Evolutionary conservation across 2,329 filamentous ascomycete genomes (phyloP), one percentile per base, ranked within the genome.

Genomic region (Phialophora macrospora): DNA sequence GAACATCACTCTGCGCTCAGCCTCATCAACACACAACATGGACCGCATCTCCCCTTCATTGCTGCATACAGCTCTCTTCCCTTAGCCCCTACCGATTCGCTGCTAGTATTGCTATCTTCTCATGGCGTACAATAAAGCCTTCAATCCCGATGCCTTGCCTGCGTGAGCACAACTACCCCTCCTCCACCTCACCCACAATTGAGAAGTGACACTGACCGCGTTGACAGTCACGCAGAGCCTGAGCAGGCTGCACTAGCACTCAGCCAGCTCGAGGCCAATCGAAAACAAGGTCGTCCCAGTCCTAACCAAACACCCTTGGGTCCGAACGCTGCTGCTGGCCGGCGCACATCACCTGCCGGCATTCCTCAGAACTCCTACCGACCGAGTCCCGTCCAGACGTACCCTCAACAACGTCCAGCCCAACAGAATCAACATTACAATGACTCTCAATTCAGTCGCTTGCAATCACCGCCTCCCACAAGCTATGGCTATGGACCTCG

Each of bases 101-200:
- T 24, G 14, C 22, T 11, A 11, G 3, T 17, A 34, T 30, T n/a
- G 1, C 52, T n/a, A n/a, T 41, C 58, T 28, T 9, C 49, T 38
- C 20, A 98, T 98, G 94, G 94, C 94, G 63, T 98, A 98, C 84
- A 96, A 96, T 80, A 88, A 88, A 78, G 87, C 90, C 63, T 95
- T 93, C 82, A 96, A 99, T 78, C 93, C 93, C 38, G 94, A 99
- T 82, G 91, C 93, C 76, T 87, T 99, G 70, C 94, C 94, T 76
- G 92, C 92, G 90, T 95, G 84, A 81, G 89, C 80, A 62, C 32
- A 32, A 44, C 12, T 7, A 56, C 63, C 49, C 59, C 56, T 48
- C 59, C 56, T 48, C 55, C 14, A 49, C 44, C 54, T 48, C 63
- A 24, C 65, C 67, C 62, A 52, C 62, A 68, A 58, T 67, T 69